Evolutionary conservation across 2,329 filamentous ascomycete species (phyloP), one percentile per base, ranked within the genome.

Genomic region (Epichloe baconii): DNA sequence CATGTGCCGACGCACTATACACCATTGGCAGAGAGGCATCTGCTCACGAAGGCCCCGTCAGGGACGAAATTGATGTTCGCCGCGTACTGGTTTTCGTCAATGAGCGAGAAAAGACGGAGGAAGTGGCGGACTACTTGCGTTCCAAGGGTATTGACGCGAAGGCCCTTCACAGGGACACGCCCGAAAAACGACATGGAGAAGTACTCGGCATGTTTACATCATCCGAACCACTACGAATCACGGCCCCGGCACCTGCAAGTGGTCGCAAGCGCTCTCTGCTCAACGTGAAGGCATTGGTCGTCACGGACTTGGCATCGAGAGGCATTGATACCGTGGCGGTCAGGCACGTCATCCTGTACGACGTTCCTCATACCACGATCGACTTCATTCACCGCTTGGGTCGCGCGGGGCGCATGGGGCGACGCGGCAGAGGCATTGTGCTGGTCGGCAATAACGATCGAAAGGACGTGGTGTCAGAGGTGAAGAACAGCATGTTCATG

Each of bases 361-460:
- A 98, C 64, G 91, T 98, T n/a, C 93, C 93, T 4, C 91, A 97
- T 64, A 95, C 88, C 0, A 95, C 89, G 0, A 94, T 98, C 54
- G 94, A 98, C 67, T 98, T 98, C 62, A 96, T 98, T 62, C 94
- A 98, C 68, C 85, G 94, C 15, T 79, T 97, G 4, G 93, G 93
- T 15, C 79, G 93, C 52, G 88, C 93, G 1, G 93, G 93, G 0
- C 80, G 93, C 36, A 97, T 97, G 88, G 89, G 89, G 3, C 79
- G 89, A 55, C 79, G 93, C 64, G 93, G 93, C 15, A 78, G 90
- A 51, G 93, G 89, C 19, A 83, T 97, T 56, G 90, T 97, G 31
- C 72, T 98, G 37, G 87, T 96, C 2, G 91, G 90, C 55, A 91
- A 86, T 66, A 79, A 89, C 55, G 93, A 97, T 66, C 76, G 93